Base-by-base conservation (phyloP, 2,329 filamentous ascomycete genomes). In the Rasamsonia emersonii region DNA sequence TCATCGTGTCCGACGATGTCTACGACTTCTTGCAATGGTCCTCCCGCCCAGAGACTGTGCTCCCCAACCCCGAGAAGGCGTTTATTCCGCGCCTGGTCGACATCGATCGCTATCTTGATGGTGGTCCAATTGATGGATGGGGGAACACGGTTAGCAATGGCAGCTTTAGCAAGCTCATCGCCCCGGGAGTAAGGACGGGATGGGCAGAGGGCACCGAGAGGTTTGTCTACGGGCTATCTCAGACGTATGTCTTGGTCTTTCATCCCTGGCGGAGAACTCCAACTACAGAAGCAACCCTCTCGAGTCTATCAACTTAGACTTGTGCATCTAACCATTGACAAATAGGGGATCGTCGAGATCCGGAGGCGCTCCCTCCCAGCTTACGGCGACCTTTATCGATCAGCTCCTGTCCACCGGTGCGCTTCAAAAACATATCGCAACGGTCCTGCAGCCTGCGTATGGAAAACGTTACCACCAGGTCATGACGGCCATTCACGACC, bases 1-100 rank as follows among this genome's bases (percentile, higher is more conserved):
- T 96, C n/a, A 60, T 95, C 34, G 70, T 95, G 17, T 75, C 75
- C 29, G 89, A 96, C 60, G 91, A 98, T 55, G 86, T 96, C 7
- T 98, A 98, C 53, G 89, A 96, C 55, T 81, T 89, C 43, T 68
- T 96, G 4, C 82, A 88, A 53, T 95, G 86, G 85, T 71, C 75
- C 2, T 47, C 64, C 1, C 50, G 61, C 26, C 21, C 45, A 0
- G 35, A 37, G n/a, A 30, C 21, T 9, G 26, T 35, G 28, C 15
- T 39, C 31, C 5, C 32, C 17, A 35, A 38, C 18, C 38, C 45
- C 29, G 56, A 58, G 21, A 64, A 54, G 42, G 67, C 72, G 5
- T 47, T 56, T 18, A 42, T 86, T 6, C 85, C 86, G 3, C 75
- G 86, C 1, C 65, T 94, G 1, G 76, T 84, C 11, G 86, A 94